Evolutionary conservation across 306 rosid genomes (phyloP).

Genomic region (Sicyos edulis): DNA sequence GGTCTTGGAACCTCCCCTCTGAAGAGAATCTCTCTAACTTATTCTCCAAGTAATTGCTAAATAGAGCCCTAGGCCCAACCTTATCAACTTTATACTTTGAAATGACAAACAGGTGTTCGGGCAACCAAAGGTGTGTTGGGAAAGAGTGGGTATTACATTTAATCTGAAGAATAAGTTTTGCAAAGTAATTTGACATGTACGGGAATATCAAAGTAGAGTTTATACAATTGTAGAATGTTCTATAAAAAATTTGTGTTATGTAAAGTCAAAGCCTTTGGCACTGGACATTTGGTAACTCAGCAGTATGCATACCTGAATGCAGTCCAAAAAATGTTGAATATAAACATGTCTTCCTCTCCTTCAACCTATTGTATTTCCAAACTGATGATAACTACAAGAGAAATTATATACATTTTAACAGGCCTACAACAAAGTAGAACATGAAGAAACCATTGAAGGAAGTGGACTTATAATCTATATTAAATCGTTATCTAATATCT

Average conservation of each 20-base stretch:
- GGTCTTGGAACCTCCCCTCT: too few species aligned
- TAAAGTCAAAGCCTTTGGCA: neutral
- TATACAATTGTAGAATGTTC: neutral
- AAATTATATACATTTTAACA: neutral
- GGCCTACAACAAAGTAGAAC: constrained; percentile 4
- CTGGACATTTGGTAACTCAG: neutral
- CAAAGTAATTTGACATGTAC: neutral
- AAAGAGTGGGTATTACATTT: too few species aligned
- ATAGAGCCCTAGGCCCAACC: too few species aligned
- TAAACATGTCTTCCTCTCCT: constrained; percentile 76
- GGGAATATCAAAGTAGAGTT: neutral
- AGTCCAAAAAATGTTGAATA: constrained; percentile 56
- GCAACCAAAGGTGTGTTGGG: too few species aligned
- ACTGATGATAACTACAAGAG: constrained; percentile 65
- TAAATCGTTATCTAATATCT: neutral
- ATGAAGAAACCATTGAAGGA: neutral
- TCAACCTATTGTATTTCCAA: constrained; percentile 81
- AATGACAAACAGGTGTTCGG: too few species aligned
- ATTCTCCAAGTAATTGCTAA: too few species aligned
- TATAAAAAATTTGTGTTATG: neutral
- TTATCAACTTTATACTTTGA: too few species aligned
- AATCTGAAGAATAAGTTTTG: neutral
- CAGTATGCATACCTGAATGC: constrained; percentile 44
- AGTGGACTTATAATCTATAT: neutral
- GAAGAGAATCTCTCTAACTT: too few species aligned